A percentile compares a stretch with the other conserved stretches of the same genome.
phyloP scores from a whole-genome alignment of 768 basidiomycete species.

The Suillus spraguei region DNA sequence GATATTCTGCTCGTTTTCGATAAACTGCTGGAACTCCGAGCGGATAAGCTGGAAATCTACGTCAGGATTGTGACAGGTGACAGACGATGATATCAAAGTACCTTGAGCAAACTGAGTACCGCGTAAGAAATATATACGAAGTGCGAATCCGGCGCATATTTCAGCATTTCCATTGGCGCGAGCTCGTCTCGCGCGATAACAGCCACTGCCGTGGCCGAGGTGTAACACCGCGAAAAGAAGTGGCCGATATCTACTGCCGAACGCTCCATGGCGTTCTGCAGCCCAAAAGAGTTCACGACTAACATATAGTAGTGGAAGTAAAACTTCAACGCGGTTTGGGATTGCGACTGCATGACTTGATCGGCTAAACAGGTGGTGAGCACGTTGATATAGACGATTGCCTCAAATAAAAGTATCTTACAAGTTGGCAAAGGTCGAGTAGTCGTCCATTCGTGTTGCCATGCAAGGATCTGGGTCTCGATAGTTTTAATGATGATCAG shows the following conservation, averaged over 20 bases:
- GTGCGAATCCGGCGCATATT: conserved; percentile 87
- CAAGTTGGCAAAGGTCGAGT: conserved; percentile 19
- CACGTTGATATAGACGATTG: neutral
- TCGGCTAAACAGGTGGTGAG: conserved; percentile 23
- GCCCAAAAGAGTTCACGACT: conserved; percentile 92
- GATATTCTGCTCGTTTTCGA: conserved; percentile 73
- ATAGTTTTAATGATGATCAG: conserved; percentile 81
- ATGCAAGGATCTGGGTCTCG: conserved; percentile 71
- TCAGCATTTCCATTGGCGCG: conserved; percentile 74
- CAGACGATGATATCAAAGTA: conserved; percentile 32
- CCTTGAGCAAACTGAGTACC: conserved; percentile 90
- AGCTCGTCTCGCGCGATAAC: conserved; percentile 77
- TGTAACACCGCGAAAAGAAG: conserved; percentile 82
- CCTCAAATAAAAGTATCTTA: conserved; percentile 16
- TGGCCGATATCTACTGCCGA: conserved; percentile 73
- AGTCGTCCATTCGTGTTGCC: conserved; percentile 56
- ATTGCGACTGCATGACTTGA: conserved; percentile 29
- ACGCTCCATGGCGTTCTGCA: conserved; percentile 93
- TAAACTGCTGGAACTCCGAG: conserved; percentile 78
- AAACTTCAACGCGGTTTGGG: conserved; percentile 51
- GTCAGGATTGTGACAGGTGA: conserved; percentile 16
- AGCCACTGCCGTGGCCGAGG: conserved; percentile 70
- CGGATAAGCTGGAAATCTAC: conserved; percentile 64
- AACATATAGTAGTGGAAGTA: conserved; percentile 86
- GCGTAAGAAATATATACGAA: conserved; percentile 95